Evolutionary conservation across 2,329 filamentous ascomycete genomes (phyloP).

Genomic region (Fusarium poae): DNA sequence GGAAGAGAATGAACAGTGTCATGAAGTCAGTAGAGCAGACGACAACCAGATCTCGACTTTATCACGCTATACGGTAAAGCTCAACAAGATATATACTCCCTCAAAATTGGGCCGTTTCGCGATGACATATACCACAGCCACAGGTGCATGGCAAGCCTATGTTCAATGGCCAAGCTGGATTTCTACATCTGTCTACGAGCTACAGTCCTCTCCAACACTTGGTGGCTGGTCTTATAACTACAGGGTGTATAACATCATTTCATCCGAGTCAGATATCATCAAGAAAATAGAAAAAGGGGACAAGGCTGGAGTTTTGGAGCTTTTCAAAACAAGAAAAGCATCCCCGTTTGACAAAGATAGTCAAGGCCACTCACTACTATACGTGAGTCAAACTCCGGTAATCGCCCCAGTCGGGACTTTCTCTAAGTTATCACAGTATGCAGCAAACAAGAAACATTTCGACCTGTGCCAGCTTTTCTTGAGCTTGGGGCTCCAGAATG

Average conservation of each 20-base stretch:
- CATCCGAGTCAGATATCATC: constrained; percentile 33
- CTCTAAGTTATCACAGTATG: constrained; percentile 18
- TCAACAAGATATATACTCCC: constrained; percentile 5
- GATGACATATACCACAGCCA: constrained; percentile 6
- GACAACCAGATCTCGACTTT: background rate
- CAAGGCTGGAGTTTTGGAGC: constrained; percentile 30
- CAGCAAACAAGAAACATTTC: background rate
- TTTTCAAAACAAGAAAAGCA: constrained; percentile 39
- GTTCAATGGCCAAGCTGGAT: constrained; percentile 47
- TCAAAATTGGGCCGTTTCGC: constrained; percentile 33
- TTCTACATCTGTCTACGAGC: constrained; percentile 32
- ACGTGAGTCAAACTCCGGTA: constrained; percentile 32
- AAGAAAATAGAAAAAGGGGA: constrained; percentile 29
- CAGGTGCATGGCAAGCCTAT: constrained; percentile 42
- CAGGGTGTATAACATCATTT: constrained; percentile 44
- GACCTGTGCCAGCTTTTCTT: constrained; percentile 39
- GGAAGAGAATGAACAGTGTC: background rate
- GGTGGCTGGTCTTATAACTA: constrained; percentile 14
- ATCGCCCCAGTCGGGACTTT: too few species aligned
- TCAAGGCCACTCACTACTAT: constrained; percentile 21
- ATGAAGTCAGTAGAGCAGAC: background rate
- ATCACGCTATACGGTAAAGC: background rate
- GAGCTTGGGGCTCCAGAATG: constrained; percentile 25
- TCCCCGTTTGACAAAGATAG: constrained; percentile 46
- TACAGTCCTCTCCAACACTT: constrained; percentile 27